phyloP scores from a whole-genome alignment of 148 eudicot species.

The Polygonum maritimum region DNA sequence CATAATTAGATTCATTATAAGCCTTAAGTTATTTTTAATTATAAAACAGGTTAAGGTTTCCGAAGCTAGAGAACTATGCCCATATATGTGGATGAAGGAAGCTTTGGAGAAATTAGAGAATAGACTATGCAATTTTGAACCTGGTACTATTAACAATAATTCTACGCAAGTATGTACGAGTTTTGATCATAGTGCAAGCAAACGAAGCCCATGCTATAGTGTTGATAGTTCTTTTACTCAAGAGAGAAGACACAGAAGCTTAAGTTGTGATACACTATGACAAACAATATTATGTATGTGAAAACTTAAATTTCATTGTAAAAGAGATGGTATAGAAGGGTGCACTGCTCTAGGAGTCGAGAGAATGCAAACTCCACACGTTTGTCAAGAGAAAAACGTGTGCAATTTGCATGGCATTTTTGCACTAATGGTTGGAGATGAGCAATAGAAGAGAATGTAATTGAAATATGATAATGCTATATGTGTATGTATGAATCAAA shows the following conservation, averaged over 20 bases:
- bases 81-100: constrained; percentile 45
- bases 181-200: constrained; percentile 1
- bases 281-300: neutral
- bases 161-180: neutral
- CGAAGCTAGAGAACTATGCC: constrained; percentile 30
- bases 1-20: neutral
- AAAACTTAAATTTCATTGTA: too few species aligned
- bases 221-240: neutral
- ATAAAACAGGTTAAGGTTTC: constrained; percentile 23
- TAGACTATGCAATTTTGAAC: neutral
- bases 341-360: neutral
- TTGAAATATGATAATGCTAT: neutral
- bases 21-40: neutral
- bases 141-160: neutral
- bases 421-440: neutral
- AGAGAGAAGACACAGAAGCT: neutral
- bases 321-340: neutral
- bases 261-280: neutral
- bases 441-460: neutral
- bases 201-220: neutral
- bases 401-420: neutral
- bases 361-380: neutral
- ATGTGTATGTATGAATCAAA: neutral
- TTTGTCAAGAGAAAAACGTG: neutral
- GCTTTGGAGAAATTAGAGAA: constrained; percentile 23